phyloP scores from a whole-genome alignment of 495 filamentous ascomycete species.

The Neurospora pannonica region DNA sequence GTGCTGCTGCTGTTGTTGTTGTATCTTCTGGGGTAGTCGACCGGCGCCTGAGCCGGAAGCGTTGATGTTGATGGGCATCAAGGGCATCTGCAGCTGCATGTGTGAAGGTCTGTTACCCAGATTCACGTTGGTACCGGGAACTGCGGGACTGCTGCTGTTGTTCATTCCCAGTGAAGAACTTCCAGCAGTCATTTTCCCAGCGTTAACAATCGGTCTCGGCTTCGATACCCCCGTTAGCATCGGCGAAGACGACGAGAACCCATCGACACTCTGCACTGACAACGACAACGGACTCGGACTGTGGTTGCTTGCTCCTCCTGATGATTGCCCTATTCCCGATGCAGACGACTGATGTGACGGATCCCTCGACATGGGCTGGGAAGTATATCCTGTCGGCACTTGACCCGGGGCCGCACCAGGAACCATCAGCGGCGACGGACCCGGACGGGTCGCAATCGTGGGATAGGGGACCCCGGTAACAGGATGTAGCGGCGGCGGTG shows the following conservation, averaged over 20 bases:
- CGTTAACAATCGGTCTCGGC: background rate
- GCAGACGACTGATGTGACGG: slow-evolving; percentile 11
- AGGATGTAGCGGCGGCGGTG: background rate
- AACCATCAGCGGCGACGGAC: background rate
- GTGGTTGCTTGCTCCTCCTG: background rate
- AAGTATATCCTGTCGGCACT: slow-evolving; percentile 37
- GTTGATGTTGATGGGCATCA: slow-evolving; percentile 3
- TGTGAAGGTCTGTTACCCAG: background rate
- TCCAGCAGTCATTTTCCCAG: background rate
- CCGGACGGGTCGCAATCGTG: background rate
- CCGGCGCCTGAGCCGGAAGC: slow-evolving; percentile 9
- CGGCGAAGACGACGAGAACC: background rate
- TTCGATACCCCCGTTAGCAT: background rate
- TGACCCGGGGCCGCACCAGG: background rate
- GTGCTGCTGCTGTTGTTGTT: background rate
- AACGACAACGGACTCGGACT: background rate
- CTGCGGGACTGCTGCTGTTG: background rate
- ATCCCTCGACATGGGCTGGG: slow-evolving; percentile 49
- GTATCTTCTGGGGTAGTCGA: background rate
- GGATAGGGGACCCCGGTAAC: background rate
- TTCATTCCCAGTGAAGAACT: background rate
- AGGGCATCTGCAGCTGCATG: background rate
- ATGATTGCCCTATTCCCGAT: background rate
- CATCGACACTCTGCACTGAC: background rate
- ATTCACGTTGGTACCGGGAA: background rate